These are phyloP conservation scores for Rhodotorula sp. DNA, from an alignment of 1,284 basidiomycete genomes.

Conservation along the genomic window DNA sequence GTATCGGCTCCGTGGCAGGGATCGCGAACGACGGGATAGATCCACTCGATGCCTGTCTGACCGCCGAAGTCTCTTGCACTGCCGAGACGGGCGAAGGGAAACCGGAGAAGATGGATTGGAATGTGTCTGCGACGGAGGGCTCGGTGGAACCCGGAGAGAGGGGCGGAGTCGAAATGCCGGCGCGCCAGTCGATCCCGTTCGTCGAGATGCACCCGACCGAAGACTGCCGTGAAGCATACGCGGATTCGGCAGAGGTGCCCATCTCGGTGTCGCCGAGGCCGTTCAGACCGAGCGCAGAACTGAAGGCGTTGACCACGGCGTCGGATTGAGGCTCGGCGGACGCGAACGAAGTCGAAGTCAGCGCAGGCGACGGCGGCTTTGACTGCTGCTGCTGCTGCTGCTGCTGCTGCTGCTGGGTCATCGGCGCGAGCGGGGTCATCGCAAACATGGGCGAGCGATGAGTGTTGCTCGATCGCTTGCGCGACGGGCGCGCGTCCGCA, in stretches of 20 bases:
- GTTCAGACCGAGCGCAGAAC: slow-evolving; percentile 23
- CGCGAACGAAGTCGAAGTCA: background rate
- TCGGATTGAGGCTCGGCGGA: background rate
- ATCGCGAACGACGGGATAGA: slow-evolving; percentile 23
- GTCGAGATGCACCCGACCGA: background rate
- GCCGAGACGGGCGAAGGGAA: slow-evolving; percentile 18
- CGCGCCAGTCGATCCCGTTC: slow-evolving; percentile 21
- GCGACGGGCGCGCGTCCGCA: slow-evolving; percentile 34
- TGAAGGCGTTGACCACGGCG: background rate
- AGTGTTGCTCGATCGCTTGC: slow-evolving; percentile 19
- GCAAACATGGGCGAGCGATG: slow-evolving; percentile 40
- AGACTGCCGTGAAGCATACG: background rate
- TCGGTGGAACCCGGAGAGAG: slow-evolving; percentile 34
- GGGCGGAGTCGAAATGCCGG: slow-evolving; percentile 29
- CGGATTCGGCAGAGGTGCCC: background rate
- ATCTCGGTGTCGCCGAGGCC: slow-evolving; percentile 14
- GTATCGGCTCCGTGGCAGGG: slow-evolving; percentile 21
- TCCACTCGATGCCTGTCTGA: background rate
- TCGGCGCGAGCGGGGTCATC: slow-evolving; percentile 42
- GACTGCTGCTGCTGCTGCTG: background rate
- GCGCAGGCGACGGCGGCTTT: background rate
- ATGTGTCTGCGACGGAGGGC: slow-evolving; percentile 22
- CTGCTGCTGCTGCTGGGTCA: background rate
- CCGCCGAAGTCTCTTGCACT: background rate
- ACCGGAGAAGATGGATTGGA: slow-evolving; percentile 27